Percentiles rank a stretch among this genome's conserved stretches.
Evolutionary conservation across 129 eudicot species (phyloP).

Genomic region (Saussurea involucrata): DNA sequence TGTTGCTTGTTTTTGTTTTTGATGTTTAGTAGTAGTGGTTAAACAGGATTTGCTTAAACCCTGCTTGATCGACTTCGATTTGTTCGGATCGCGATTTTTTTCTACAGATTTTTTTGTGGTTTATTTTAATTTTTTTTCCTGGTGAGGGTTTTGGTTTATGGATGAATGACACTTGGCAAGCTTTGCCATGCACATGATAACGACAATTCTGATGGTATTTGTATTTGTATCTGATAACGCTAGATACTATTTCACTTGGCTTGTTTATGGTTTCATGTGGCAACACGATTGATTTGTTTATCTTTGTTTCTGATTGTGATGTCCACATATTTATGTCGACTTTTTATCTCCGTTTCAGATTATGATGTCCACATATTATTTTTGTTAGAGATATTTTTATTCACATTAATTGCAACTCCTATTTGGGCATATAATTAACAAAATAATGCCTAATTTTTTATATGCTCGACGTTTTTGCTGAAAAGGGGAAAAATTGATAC

Average conservation of each 20-base stretch:
- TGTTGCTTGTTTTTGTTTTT: not conserved
- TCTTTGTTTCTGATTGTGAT: conserved; percentile 10
- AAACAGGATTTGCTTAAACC: conserved; percentile 23
- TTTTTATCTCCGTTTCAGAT: conserved; percentile 13
- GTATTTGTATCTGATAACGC: conserved; percentile 6
- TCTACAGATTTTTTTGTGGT: not conserved
- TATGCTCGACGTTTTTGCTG: not conserved
- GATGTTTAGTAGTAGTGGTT: not conserved
- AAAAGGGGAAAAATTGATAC: conserved; percentile 1
- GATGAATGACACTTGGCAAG: conserved; percentile 35
- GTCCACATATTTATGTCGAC: conserved; percentile 19
- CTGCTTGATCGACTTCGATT: conserved; percentile 24
- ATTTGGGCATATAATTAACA: conserved; percentile 4
- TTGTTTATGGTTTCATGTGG: conserved; percentile 24
- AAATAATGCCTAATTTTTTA: not conserved
- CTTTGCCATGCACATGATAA: conserved; percentile 32
- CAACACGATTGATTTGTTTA: conserved; percentile 9
- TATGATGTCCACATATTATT: conserved; percentile 17
- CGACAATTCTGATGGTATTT: conserved; percentile 16
- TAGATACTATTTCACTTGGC: conserved; percentile 1
- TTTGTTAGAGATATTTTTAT: not conserved
- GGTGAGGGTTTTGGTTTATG: not conserved
- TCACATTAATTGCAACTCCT: not conserved
- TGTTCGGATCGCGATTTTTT: conserved; percentile 24
- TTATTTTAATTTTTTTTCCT: not conserved